Base-by-base conservation (phyloP, 2,329 filamentous ascomycete species). In the Botrytis elliptica region DNA sequence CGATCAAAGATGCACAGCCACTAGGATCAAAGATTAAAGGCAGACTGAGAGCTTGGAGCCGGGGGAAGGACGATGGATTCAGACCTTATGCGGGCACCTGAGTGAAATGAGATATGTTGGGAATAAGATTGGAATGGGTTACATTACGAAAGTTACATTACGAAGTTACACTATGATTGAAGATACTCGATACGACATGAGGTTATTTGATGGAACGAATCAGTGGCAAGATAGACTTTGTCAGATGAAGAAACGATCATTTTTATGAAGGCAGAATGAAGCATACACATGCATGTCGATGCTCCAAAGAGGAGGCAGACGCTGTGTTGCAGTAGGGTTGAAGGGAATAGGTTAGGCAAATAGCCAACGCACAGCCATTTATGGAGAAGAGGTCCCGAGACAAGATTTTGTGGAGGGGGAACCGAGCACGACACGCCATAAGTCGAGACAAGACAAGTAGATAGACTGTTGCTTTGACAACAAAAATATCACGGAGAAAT, bases 21-120 rank as follows among this genome's bases (percentile, higher is more conserved):
- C 36, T 70, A 25, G 71, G 71, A 33, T 64, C 52, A n/a, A 73
- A 73, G 36, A 64, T 70, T 33, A 73, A 64, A 38, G 72, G 72
- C 25, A 57, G 72, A 40, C 33, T 73, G 55, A 70, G 72, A 38
- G 72, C 72, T 44, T 73, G 55, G 72, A 71, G 57, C n/a, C 46
- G 49, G 36, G 66, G n/a, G 20, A 52, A 66, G 46, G 70, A 65
- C 38, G 67, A 52, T 29, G 36, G 9, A 12, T 42, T 33, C 25
- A 46, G 42, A 65, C 22, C 57, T 20, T 66, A 33, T 38, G 40
- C n/a, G 20, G 42, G 20, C 18, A 73, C 71, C 25, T 70, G 71
- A 73, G 60, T 57, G 60, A n/a, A 4, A 25, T 55, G 38, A 20
- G 44, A 55, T 42, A 33, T 18, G 18, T 40, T 22, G 25, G 42